Percentiles rank a stretch among this genome's conserved stretches.
phyloP scores from a whole-genome alignment of 2,329 filamentous ascomycete species.

The Leptodontidium sp. region DNA sequence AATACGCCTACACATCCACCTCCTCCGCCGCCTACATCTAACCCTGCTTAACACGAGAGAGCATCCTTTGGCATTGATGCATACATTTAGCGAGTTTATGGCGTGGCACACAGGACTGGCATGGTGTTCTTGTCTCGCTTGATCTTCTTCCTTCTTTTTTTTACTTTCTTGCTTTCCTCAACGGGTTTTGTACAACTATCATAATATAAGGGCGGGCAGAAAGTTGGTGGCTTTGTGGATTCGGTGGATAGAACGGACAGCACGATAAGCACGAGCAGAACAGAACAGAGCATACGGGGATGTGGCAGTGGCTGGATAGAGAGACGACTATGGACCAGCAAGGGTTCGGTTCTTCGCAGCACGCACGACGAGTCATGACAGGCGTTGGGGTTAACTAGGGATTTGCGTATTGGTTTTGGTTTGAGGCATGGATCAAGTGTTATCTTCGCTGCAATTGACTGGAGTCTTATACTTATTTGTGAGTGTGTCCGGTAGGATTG shows the following conservation, averaged over 20 bases:
- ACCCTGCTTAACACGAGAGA: neutral
- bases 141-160: neutral
- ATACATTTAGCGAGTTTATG: slow-evolving; percentile 22
- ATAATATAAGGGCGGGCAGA: slow-evolving; percentile 8
- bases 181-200: slow-evolving; percentile 1
- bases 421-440: slow-evolving; percentile 2
- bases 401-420: neutral
- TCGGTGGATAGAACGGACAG: neutral
- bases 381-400: neutral
- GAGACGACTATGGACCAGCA: neutral
- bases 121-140: neutral
- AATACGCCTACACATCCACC: slow-evolving; percentile 30
- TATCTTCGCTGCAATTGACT: neutral
- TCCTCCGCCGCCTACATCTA: slow-evolving; percentile 19
- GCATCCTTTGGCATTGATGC: slow-evolving; percentile 9
- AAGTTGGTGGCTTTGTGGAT: neutral
- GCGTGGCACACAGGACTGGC: neutral
- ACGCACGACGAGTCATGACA: slow-evolving; percentile 11
- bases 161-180: neutral
- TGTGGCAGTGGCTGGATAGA: neutral
- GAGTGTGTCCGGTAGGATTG: neutral
- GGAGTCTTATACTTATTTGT: neutral
- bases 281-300: neutral
- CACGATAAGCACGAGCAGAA: neutral
- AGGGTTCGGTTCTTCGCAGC: neutral